Evolutionary conservation across 306 rosid genomes (phyloP).

Genomic region (Castanopsis chinensis): DNA sequence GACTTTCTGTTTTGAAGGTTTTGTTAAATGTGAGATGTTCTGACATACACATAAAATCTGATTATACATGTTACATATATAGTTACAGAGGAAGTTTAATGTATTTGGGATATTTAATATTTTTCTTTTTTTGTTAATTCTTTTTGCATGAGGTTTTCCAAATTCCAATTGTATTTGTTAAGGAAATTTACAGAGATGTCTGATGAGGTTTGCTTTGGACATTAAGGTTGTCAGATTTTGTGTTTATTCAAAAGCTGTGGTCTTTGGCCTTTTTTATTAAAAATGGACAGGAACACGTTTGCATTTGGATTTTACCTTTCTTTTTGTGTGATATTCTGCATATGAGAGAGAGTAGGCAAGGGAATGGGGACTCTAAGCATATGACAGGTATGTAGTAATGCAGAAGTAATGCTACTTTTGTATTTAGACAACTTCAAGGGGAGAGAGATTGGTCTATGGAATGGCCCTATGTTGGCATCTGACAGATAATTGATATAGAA

Average conservation of each 20-base stretch:
- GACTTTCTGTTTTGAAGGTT: neutral
- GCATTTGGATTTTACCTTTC: neutral
- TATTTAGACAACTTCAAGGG: no score
- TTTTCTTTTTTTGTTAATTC: neutral
- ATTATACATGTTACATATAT: neutral
- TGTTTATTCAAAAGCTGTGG: neutral
- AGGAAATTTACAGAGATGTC: neutral
- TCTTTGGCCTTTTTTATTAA: neutral
- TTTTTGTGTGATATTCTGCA: neutral
- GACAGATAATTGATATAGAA: neutral
- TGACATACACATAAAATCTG: conserved; percentile 16
- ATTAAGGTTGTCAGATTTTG: conserved; percentile 1
- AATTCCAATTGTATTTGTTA: neutral
- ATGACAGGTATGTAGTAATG: neutral
- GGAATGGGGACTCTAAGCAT: neutral
- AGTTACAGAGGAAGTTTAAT: neutral
- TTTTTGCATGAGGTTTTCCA: no score
- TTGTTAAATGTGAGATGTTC: conserved; percentile 13
- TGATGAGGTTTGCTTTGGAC: neutral
- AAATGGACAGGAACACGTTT: neutral
- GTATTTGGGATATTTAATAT: neutral
- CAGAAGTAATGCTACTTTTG: no score
- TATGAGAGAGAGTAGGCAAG: neutral
- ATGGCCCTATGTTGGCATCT: neutral
- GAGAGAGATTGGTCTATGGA: no score